Evolutionary conservation across 2,329 filamentous ascomycete genomes (phyloP), one percentile per base, ranked within the genome.

Genomic region (Diaporthe sp.): DNA sequence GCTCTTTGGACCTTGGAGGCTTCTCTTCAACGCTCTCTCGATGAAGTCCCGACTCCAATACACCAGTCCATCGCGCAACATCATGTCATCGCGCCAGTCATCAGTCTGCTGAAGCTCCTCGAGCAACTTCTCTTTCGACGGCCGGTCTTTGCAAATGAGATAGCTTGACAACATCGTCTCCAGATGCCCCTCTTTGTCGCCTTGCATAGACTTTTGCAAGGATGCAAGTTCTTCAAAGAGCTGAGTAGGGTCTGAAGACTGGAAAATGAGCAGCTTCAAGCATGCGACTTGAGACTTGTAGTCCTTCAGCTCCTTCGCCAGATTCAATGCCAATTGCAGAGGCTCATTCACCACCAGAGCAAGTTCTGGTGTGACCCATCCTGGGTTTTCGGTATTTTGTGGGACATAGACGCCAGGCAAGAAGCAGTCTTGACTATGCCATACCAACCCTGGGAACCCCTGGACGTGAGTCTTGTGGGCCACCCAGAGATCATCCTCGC

Each of bases 11-110:
- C 61, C 61, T 25, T 50, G 27, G 2, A 65, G 42, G 13, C 61
- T 65, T 19, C 61, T 30, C 39, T 65, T 65, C 42, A 65, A 3
- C 9, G 61, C 61, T 50, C 61, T 65, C 30, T 65, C 42, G 30
- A 65, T 50, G 30, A 65, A 65, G 30, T 65, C 61, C 5, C 61
- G 61, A n/a, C 42, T 22, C 61, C 61, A 65, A 7, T 50, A 65
- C 5, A 30, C 22, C 12, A 63, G 17, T 15, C 39, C 39, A 15
- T 63, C 25, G 39, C 39, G 9, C 22, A 35, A 3, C 3, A 25
- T 9, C 1, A 3, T 35, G 19, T 44, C 6, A n/a, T 50, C 61
- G 0, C 13, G 12, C 42, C 61, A 65, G 25, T 35, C 42, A 17
- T 50, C 61, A 25, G 42, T 50, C 19, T 35, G 61, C 25, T 50